Conservation (phyloP, 768 basidiomycete genomes). For the Tulasnella sp. region DNA sequence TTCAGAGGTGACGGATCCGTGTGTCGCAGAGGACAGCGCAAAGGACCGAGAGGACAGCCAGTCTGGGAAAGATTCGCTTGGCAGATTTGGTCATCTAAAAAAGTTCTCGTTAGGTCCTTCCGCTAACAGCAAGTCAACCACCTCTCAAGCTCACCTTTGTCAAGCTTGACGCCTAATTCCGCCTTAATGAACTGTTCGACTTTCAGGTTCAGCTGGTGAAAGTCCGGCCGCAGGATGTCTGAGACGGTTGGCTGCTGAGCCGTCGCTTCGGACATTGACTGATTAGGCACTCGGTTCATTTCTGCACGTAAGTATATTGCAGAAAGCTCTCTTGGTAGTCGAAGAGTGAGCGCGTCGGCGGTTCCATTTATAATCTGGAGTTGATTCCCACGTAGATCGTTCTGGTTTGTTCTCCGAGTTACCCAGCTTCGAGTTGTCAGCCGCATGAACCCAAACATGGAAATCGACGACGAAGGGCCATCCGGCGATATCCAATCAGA, state of each 20-base stretch:
- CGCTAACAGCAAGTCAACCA: not conserved
- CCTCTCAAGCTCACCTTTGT: conserved; percentile 60
- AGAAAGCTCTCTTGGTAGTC: not conserved
- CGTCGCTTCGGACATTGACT: not conserved
- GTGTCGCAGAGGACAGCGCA: conserved; percentile 86
- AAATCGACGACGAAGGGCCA: no score
- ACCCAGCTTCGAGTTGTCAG: no score
- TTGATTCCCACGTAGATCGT: not conserved
- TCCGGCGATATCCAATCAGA: no score
- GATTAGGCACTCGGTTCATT: not conserved
- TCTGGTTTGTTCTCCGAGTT: not conserved
- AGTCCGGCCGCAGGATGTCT: conserved; percentile 67
- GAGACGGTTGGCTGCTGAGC: not conserved
- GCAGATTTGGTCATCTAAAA: conserved; percentile 87
- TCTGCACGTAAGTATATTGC: not conserved
- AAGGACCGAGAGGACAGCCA: conserved; percentile 84
- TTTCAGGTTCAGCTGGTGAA: conserved; percentile 85
- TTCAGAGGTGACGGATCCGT: conserved; percentile 80
- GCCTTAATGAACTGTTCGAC: conserved; percentile 73
- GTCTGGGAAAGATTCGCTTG: conserved; percentile 65
- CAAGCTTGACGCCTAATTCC: conserved; percentile 76
- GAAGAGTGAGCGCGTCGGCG: not conserved
- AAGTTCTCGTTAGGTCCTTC: conserved; percentile 11
- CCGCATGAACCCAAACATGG: no score
- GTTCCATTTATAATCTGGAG: not conserved